Base-by-base conservation (phyloP, 441 rosid species). In the Populus hybrid region DNA sequence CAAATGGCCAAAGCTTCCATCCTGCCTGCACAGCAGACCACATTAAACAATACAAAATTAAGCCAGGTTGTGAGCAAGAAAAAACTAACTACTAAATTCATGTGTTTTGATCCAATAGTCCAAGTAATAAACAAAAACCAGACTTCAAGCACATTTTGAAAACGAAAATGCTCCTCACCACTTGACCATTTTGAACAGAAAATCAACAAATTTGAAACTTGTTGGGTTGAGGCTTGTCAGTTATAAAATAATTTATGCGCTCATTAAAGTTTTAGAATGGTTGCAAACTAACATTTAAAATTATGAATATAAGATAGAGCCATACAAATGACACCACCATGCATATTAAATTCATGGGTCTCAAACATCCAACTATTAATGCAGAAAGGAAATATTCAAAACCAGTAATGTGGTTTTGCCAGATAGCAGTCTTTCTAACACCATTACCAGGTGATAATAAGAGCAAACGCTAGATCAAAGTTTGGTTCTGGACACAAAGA, bases 1-100 rank as follows among this genome's bases (percentile, higher is more conserved):
- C 98, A 73, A 94, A 94, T 40, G 98, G 98, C 98, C 98, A 94
- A 72, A 94, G 95, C 80, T 94, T 94, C 97, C 97, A 93, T 6
- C 98, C 98, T 10, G 98, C 98, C 98, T 94, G 88, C 76, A 80
- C 4, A 77, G 59, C 9, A 80, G 36, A 79, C 70, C 82, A 76
- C 26, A 38, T 69, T 10, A 70, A 63, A 46, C 3, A 65, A 23
- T 1, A 66, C 21, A 34, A 46, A 64, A 23, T 12, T 35, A 40
- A 75, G 28, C 8, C n/a, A 21, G 3, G 20, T 11, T 68, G 61
- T 20, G 21, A 20, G 5, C 70, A 64, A 28, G 75, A 30, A 11
- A 57, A 4, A 32, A 65, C 32, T 30, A 30, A 30, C 32, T 7
- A 42, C 64, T 1, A 40, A 30, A 3, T 11, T 42, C 30, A 18